phyloP scores from a whole-genome alignment of 1,139 yeast genomes.

The Saccharomyces hybrid region DNA sequence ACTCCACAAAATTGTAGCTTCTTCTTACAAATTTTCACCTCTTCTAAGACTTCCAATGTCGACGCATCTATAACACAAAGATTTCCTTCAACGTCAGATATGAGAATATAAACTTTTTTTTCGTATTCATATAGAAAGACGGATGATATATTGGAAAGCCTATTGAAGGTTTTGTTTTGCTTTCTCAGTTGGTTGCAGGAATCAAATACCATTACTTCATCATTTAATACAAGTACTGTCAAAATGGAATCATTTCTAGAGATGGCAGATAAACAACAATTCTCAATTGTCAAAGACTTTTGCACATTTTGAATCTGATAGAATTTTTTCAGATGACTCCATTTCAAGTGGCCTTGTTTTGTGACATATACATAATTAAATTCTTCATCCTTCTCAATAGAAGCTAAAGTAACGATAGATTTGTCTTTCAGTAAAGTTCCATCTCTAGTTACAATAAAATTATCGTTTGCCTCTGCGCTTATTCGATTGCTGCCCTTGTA shows the following conservation, averaged over 20 bases:
- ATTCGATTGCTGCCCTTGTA: not conserved
- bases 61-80: not conserved
- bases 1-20: not conserved
- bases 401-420: not conserved
- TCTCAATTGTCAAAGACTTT: not conserved
- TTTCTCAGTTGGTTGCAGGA: not conserved
- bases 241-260: not conserved
- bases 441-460: not conserved
- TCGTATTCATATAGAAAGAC: not conserved
- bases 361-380: not conserved
- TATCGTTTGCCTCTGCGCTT: not conserved
- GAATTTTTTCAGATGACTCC: not conserved
- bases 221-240: not conserved
- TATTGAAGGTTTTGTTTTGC: not conserved
- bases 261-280: not conserved
- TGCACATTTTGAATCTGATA: not conserved
- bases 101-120: not conserved
- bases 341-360: not conserved
- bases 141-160: not conserved
- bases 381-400: not conserved
- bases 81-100: not conserved
- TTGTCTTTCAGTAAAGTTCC: not conserved
- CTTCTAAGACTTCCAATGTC: not conserved
- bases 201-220: not conserved
- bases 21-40: not conserved